phyloP scores from a whole-genome alignment of 345 rosid genomes.

The Cardiospermum halicacabum region DNA sequence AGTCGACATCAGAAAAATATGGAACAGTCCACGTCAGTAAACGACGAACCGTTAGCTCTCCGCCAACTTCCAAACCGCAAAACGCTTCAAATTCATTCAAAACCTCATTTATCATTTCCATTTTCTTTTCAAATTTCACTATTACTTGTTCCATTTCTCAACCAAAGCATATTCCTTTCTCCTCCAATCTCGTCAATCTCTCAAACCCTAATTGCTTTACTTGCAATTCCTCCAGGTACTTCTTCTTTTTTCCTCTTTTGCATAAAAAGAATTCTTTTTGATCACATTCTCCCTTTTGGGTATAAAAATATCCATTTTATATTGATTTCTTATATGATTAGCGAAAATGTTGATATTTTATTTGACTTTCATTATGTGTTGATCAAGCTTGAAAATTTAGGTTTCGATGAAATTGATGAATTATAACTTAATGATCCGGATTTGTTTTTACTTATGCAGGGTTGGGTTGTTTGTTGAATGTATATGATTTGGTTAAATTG shows the following conservation, averaged over 20 bases:
- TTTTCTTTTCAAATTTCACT: conserved; percentile 11
- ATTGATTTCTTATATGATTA: not conserved
- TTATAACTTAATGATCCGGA: not conserved
- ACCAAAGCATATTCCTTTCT: conserved; percentile 32
- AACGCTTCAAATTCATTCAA: no score
- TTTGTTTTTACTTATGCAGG: conserved; percentile 13
- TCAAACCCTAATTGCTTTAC: not conserved
- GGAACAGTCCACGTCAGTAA: no score
- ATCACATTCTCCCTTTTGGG: not conserved
- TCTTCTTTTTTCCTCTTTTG: not conserved
- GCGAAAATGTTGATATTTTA: not conserved
- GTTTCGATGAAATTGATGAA: conserved; percentile 3
- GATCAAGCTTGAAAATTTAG: no score
- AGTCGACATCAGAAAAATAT: no score
- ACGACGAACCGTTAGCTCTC: no score
- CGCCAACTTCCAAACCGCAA: no score
- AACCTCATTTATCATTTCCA: no score
- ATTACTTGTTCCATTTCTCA: conserved; percentile 11
- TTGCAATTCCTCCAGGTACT: not conserved
- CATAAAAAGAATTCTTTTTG: not conserved
- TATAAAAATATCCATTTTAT: not conserved
- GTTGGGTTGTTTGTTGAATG: not conserved
- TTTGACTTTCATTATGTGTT: not conserved
- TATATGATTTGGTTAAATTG: conserved; percentile 2
- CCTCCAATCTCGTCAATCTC: not conserved